A percentile compares a stretch with the other conserved stretches of the same genome.
Evolutionary conservation across 2,329 filamentous ascomycete genomes (phyloP).

Genomic region (Falciphora oryzae): DNA sequence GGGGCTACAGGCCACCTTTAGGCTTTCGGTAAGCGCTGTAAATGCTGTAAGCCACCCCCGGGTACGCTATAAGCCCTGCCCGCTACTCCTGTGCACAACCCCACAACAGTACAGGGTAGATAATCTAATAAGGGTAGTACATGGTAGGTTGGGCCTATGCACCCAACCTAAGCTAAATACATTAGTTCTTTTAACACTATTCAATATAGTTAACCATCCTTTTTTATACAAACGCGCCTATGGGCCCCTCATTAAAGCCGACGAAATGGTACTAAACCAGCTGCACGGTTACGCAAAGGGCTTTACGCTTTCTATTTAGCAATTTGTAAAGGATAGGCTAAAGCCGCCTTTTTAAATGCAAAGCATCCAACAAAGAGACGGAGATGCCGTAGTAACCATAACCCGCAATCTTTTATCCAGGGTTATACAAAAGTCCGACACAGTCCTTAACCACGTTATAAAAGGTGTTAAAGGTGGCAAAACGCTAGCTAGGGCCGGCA

Average conservation of each 20-base stretch:
- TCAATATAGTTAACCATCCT: slow-evolving; percentile 13
- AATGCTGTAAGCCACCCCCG: too few relatives aligned
- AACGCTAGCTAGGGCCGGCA: background rate
- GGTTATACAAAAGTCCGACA: background rate
- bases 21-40: too few relatives aligned
- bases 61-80: too few relatives aligned
- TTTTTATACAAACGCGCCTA: slow-evolving; percentile 12
- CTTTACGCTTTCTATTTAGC: slow-evolving; percentile 10
- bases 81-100: too few relatives aligned
- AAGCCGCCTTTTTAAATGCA: background rate
- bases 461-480: background rate
- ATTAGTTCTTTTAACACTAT: too few relatives aligned
- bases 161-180: too few relatives aligned
- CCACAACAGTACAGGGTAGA: too few relatives aligned
- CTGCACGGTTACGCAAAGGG: slow-evolving; percentile 11
- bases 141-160: too few relatives aligned
- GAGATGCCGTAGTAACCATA: background rate
- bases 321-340: slow-evolving; percentile 10
- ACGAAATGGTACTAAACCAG: slow-evolving; percentile 15
- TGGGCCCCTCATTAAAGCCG: slow-evolving; percentile 8
- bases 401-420: background rate
- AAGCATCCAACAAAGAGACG: background rate
- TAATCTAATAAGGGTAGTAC: too few relatives aligned
- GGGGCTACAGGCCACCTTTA: too few relatives aligned
- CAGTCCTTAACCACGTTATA: background rate